A percentile compares a stretch with the other conserved stretches of the same genome.
phyloP scores from a whole-genome alignment of 768 basidiomycete species.

The Tephrocybe sp. region DNA sequence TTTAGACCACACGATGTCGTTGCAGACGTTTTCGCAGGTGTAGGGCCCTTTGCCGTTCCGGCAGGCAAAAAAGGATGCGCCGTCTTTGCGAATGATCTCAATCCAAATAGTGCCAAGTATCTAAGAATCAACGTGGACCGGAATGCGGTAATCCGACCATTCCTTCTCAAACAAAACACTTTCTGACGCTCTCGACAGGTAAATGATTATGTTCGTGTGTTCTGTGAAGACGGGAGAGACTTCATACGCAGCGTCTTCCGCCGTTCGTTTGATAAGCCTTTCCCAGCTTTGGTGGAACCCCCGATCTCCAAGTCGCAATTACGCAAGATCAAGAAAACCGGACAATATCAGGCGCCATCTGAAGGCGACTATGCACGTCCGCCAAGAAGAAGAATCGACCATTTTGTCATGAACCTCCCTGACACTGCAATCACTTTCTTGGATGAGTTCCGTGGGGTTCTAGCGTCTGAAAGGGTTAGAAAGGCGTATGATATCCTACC shows the following conservation, averaged over 20 bases:
- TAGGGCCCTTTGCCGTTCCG: slow-evolving; percentile 94
- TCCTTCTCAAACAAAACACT: slow-evolving; percentile 3
- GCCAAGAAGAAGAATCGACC: slow-evolving; percentile 60
- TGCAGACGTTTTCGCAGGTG: slow-evolving; percentile 94
- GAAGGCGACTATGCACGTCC: neutral
- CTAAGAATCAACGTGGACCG: slow-evolving; percentile 65
- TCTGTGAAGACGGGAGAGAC: slow-evolving; percentile 80
- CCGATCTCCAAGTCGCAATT: slow-evolving; percentile 45
- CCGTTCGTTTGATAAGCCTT: slow-evolving; percentile 60
- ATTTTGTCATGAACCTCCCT: slow-evolving; percentile 98
- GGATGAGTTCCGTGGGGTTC: slow-evolving; percentile 80
- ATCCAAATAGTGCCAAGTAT: slow-evolving; percentile 83
- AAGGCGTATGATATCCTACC: slow-evolving; percentile 69
- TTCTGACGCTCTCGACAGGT: slow-evolving; percentile 48
- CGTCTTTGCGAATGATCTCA: slow-evolving; percentile 91
- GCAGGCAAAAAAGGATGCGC: slow-evolving; percentile 89
- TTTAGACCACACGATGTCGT: slow-evolving; percentile 79
- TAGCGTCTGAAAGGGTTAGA: slow-evolving; percentile 36
- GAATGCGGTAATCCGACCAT: slow-evolving; percentile 62
- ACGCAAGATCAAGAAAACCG: slow-evolving; percentile 29
- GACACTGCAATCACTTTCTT: slow-evolving; percentile 89
- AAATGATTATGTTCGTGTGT: slow-evolving; percentile 60
- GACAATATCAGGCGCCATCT: neutral
- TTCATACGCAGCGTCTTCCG: slow-evolving; percentile 69
- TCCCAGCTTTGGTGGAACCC: slow-evolving; percentile 54